Evolutionary conservation across 805 yeast genomes (phyloP).

Genomic region (Candida vaughaniae): DNA sequence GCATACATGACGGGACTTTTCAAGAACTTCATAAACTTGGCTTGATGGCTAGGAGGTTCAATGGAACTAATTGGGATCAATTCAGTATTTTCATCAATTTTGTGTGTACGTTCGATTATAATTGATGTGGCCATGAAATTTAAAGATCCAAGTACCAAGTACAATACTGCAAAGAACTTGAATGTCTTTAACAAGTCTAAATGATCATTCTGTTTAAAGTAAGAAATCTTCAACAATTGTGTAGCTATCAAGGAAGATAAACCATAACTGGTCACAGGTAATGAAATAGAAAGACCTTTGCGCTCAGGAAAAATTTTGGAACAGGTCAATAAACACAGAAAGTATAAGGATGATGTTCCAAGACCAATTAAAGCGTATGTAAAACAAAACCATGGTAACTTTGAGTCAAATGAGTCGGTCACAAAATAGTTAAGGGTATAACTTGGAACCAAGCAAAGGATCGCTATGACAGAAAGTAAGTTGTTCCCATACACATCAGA

Average conservation of each 20-base stretch:
- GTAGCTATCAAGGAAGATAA: constrained; percentile 75
- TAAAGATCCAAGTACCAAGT: constrained; percentile 54
- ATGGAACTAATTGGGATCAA: constrained; percentile 33
- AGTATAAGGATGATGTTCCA: constrained; percentile 72
- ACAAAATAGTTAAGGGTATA: constrained; percentile 43
- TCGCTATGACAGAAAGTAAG: constrained; percentile 59
- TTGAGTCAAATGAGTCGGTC: constrained; percentile 7
- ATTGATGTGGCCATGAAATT: constrained; percentile 66
- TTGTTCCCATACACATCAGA: constrained; percentile 89
- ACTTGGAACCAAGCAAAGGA: constrained; percentile 64
- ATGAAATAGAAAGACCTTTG: constrained; percentile 78
- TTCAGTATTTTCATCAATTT: constrained; percentile 22
- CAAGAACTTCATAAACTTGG: constrained; percentile 37
- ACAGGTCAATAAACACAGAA: constrained; percentile 72
- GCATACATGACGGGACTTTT: constrained; percentile 62
- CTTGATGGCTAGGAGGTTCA: constrained; percentile 37
- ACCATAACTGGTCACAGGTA: constrained; percentile 89
- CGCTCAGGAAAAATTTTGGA: constrained; percentile 78
- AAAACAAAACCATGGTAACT: constrained; percentile 28
- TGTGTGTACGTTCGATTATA: constrained; percentile 37
- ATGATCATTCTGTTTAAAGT: constrained; percentile 26
- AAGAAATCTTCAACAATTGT: constrained; percentile 48
- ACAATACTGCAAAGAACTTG: constrained; percentile 49
- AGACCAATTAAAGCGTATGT: constrained; percentile 63
- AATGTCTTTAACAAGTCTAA: constrained; percentile 56